phyloP scores from a whole-genome alignment of 2,329 filamentous ascomycete genomes.

The Xylogone sp. region DNA sequence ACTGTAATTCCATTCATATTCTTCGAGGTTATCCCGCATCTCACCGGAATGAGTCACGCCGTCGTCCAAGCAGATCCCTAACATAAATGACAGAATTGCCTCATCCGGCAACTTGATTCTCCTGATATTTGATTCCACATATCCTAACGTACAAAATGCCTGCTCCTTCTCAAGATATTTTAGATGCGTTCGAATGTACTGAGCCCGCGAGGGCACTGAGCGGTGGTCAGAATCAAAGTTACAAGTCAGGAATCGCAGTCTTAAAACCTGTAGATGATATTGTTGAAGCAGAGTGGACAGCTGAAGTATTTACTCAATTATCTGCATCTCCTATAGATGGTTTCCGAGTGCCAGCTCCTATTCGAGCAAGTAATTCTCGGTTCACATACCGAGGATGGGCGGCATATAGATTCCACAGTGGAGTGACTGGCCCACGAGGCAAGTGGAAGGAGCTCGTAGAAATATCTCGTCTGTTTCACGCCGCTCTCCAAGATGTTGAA shows the following conservation, averaged over 20 bases:
- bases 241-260: background rate
- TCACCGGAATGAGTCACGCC: too few relatives aligned
- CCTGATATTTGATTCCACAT: too few relatives aligned
- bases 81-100: too few relatives aligned
- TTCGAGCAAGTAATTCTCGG: background rate
- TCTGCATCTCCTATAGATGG: background rate
- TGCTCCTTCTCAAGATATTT: background rate
- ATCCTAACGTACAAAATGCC: background rate
- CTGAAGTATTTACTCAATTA: background rate
- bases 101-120: too few relatives aligned
- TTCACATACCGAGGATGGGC: background rate
- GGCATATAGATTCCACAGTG: background rate
- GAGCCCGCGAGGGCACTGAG: background rate
- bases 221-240: background rate
- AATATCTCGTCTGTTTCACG: background rate
- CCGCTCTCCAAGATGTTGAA: background rate
- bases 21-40: too few relatives aligned
- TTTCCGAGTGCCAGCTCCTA: background rate
- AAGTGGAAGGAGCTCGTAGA: background rate
- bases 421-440: background rate
- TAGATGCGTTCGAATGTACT: background rate
- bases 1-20: too few relatives aligned
- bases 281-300: background rate
- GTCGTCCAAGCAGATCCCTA: too few relatives aligned
- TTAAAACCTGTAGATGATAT: background rate